These are phyloP conservation scores for Trichoderma atrobrunneum DNA, from an alignment of 2,329 filamentous ascomycete genomes.

Conservation along the genomic window DNA sequence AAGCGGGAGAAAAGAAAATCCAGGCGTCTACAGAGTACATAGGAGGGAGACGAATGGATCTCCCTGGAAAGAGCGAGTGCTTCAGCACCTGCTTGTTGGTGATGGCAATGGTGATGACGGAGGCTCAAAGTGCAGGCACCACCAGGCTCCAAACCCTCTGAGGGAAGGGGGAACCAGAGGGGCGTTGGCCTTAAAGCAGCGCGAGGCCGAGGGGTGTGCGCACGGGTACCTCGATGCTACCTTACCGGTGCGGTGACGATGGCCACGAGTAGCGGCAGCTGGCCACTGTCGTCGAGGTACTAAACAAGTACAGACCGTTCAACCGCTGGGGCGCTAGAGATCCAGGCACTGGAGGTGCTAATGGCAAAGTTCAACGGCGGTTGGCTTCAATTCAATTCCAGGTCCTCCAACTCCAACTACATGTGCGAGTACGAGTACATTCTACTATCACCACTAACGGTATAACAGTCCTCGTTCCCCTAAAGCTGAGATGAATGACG, in stretches of 20 bases:
- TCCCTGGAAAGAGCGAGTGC: conserved; percentile 6
- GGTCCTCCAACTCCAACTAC: not conserved
- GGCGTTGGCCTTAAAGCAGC: conserved; percentile 16
- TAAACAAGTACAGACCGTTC: not conserved
- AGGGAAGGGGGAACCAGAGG: conserved; percentile 13
- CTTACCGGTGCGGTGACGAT: not conserved
- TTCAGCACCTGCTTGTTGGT: conserved; percentile 9
- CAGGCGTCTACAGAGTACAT: not conserved
- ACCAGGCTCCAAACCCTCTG: not conserved
- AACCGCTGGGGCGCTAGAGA: not conserved
- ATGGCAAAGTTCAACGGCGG: not conserved
- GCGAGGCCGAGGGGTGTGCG: conserved; percentile 6
- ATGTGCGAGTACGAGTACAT: not conserved
- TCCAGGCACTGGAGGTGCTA: not conserved
- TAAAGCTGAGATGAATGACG: not conserved
- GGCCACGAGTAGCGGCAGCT: not conserved
- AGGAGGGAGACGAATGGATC: conserved; percentile 6
- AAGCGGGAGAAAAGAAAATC: not conserved
- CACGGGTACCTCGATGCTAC: conserved; percentile 11
- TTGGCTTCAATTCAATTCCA: not conserved
- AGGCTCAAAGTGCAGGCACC: conserved; percentile 17
- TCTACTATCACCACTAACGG: not conserved
- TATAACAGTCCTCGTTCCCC: not conserved
- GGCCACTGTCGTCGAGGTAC: not conserved
- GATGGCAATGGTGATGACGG: conserved; percentile 6